Evolutionary conservation across 768 basidiomycete species (phyloP).

Genomic region (Chlorophyllum brunneum): DNA sequence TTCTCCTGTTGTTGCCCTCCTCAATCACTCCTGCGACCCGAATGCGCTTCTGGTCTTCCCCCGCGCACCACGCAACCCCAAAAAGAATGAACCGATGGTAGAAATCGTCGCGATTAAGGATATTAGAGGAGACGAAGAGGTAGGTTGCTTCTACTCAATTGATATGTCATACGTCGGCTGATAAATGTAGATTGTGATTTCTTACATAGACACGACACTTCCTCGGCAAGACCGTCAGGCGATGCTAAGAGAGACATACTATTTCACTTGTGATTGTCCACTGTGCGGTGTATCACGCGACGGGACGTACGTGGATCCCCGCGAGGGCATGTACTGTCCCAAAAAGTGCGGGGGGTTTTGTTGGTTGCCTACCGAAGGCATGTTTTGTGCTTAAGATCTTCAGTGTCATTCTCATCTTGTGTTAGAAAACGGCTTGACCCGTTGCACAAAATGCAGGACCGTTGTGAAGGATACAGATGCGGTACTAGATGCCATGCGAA

Average conservation of each 20-base stretch:
- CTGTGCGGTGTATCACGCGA: conserved; percentile 38
- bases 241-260: conserved; percentile 67
- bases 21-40: conserved; percentile 87
- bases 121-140: conserved; percentile 70
- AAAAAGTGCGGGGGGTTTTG: conserved; percentile 65
- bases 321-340: conserved; percentile 69
- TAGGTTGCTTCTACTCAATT: conserved; percentile 22
- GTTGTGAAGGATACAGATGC: conserved; percentile 45
- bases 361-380: conserved; percentile 59
- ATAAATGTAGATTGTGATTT: conserved; percentile 59
- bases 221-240: conserved; percentile 52
- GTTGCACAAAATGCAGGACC: conserved; percentile 54
- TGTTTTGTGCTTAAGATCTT: neutral
- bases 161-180: neutral
- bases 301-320: conserved; percentile 45
- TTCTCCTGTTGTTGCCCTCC: conserved; percentile 72
- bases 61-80: conserved; percentile 31
- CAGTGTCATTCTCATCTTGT: neutral
- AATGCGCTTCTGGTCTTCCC: conserved; percentile 95
- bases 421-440: conserved; percentile 43
- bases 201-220: conserved; percentile 84
- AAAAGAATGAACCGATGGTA: conserved; percentile 53
- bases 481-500: conserved; percentile 57
- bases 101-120: conserved; percentile 68
- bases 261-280: conserved; percentile 68